Evolutionary conservation across 352 stramenopile genomes (phyloP), one percentile per base, ranked within the genome.

Genomic region (Globisporangium radiosum): DNA sequence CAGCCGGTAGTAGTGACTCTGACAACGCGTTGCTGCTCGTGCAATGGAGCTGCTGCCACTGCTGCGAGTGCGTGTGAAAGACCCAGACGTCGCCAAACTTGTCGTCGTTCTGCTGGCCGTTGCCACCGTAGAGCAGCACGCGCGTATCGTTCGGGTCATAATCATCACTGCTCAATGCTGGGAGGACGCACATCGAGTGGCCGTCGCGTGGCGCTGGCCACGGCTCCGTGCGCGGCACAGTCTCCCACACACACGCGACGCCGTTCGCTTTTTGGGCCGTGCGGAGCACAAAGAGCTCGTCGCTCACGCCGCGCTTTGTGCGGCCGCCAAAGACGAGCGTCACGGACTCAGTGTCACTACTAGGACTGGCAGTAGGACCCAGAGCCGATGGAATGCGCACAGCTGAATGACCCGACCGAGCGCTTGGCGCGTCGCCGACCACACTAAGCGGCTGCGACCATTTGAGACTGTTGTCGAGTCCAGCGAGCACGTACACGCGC

Each of bases 21-120:
- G 25, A 33, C 25, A 33, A 33, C 25, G 25, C 25, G 25, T 33
- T 33, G 25, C 25, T 33, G 11, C 74, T 78, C 2, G 15, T 62
- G 47, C 73, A 88, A 14, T 63, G 10, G 11, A 87, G 15, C 47
- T 65, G 10, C 15, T 57, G 67, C 83, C 83, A 92, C 15, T 48
- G 25, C 17, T 55, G 40, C 8, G 62, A 66, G 5, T 52, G 37
- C 1, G 75, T n/a, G 52, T 89, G 63, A 44, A 85, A 87, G 7
- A 78, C 40, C 83, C 83, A 93, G 15, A 80, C 63, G 51, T 93
- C 83, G 61, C 87, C 82, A 66, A 84, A 75, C 44, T 76, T 88
- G 13, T 87, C 72, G 4, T 87, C 67, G 15, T 72, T 87, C n/a
- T 72, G 62, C 63, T 90, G 78, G 8, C 76, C 78, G 64, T 90